Percentiles rank a stretch among this genome's conserved stretches.
Evolutionary conservation across 768 basidiomycete species (phyloP).

Genomic region (Lactarius tabidus): DNA sequence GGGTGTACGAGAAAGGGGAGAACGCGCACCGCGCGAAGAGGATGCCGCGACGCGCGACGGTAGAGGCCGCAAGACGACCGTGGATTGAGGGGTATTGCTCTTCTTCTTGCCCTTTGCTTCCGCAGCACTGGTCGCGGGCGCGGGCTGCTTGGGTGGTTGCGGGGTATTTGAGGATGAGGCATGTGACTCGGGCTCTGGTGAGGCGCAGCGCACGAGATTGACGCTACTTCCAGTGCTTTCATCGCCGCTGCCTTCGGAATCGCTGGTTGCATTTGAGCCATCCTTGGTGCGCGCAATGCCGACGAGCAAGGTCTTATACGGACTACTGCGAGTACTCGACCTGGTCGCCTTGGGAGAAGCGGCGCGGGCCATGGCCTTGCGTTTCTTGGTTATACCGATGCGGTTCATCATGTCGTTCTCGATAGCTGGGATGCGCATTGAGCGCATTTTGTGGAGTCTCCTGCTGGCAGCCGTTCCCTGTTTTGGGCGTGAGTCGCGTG

Average conservation of each 20-base stretch:
- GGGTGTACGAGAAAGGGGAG: neutral
- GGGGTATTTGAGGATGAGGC: neutral
- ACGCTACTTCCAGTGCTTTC: neutral
- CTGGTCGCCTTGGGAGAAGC: neutral
- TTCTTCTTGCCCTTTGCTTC: neutral
- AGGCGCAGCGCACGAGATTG: neutral
- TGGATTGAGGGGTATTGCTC: neutral
- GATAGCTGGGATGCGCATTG: constrained; percentile 6
- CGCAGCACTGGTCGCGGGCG: neutral
- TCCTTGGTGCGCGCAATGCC: neutral
- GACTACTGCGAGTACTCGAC: neutral
- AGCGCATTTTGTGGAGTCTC: neutral
- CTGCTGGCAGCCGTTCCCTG: neutral
- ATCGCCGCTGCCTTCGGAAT: neutral
- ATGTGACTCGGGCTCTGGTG: neutral
- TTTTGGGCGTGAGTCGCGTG: neutral
- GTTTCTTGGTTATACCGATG: neutral
- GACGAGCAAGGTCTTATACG: neutral
- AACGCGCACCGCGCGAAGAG: neutral
- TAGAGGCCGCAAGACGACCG: neutral
- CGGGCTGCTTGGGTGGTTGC: neutral
- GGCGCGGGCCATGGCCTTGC: neutral
- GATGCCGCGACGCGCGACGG: neutral
- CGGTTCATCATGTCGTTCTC: constrained; percentile 10
- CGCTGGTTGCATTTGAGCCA: neutral